Evolutionary conservation across 1,284 basidiomycete genomes (phyloP).

Genomic region (Rhodotorula glutinis): DNA sequence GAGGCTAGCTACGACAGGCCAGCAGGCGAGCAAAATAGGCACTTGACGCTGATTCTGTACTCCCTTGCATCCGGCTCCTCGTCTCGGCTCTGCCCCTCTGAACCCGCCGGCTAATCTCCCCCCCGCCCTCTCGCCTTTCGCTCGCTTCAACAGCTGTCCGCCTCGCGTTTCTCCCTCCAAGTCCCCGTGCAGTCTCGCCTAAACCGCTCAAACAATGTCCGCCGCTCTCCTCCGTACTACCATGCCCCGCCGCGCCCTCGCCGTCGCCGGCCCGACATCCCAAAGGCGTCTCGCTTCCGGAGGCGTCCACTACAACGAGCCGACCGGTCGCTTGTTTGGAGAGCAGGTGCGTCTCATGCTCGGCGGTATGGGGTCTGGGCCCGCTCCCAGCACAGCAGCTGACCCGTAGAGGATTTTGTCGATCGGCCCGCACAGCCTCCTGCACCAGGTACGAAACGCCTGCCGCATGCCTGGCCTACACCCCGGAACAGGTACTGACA

Average conservation of each 20-base stretch:
- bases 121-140: too few species aligned
- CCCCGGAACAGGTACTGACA: constrained; percentile 36
- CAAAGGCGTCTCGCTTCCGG: constrained; percentile 60
- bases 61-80: too few species aligned
- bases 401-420: not conserved
- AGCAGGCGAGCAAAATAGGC: too few species aligned
- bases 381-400: not conserved
- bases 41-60: too few species aligned
- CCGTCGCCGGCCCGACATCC: constrained; percentile 6
- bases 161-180: too few species aligned
- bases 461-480: too few species aligned
- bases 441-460: constrained; percentile 32
- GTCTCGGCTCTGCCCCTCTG: too few species aligned
- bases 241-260: not conserved
- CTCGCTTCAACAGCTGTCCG: too few species aligned
- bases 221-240: constrained; percentile 12
- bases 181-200: not conserved
- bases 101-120: too few species aligned
- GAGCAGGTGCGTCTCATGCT: constrained; percentile 89
- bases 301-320: constrained; percentile 76
- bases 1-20: too few species aligned
- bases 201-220: not conserved
- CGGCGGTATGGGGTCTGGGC: too few species aligned
- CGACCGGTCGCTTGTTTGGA: constrained; percentile 78
- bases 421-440: constrained; percentile 18